Conservation (phyloP, 768 basidiomycete genomes). For the Calocybe gangraenosa region DNA sequence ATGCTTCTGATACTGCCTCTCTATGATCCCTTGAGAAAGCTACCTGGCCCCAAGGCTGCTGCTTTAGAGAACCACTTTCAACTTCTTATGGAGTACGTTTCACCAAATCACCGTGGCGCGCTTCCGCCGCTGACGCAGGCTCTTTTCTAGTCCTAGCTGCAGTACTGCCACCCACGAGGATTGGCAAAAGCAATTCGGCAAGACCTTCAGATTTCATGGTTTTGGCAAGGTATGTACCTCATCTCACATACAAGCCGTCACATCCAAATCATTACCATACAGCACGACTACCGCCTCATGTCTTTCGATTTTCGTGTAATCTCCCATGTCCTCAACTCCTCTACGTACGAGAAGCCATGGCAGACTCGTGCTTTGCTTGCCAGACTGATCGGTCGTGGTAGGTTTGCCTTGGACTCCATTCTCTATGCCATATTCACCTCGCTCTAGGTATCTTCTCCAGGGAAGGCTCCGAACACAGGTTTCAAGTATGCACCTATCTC, state of each 20-base stretch:
- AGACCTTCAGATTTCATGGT: constrained; percentile 52
- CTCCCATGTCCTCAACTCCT: constrained; percentile 43
- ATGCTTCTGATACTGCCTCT: constrained; percentile 39
- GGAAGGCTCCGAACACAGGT: constrained; percentile 46
- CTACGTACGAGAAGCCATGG: constrained; percentile 53
- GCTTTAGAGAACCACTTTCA: constrained; percentile 40
- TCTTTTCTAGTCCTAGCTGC: constrained; percentile 34
- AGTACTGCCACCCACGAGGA: constrained; percentile 36
- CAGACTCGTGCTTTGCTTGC: constrained; percentile 46
- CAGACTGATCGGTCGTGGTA: constrained; percentile 47
- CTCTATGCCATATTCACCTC: not conserved
- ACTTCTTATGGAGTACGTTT: constrained; percentile 42
- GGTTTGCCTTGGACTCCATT: not conserved
- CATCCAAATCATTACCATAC: not conserved
- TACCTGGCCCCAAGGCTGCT: constrained; percentile 44
- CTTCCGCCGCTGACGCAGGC: not conserved
- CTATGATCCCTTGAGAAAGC: constrained; percentile 41
- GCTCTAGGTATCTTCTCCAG: constrained; percentile 43
- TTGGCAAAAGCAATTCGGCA: constrained; percentile 43
- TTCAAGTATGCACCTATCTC: constrained; percentile 24
- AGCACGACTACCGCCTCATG: constrained; percentile 54
- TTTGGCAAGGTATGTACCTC: constrained; percentile 38
- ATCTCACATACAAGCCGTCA: not conserved
- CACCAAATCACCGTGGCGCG: not conserved
- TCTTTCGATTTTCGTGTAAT: constrained; percentile 47